phyloP scores from a whole-genome alignment of 176 grass and related monocot species.

The Melocanna baccifera region DNA sequence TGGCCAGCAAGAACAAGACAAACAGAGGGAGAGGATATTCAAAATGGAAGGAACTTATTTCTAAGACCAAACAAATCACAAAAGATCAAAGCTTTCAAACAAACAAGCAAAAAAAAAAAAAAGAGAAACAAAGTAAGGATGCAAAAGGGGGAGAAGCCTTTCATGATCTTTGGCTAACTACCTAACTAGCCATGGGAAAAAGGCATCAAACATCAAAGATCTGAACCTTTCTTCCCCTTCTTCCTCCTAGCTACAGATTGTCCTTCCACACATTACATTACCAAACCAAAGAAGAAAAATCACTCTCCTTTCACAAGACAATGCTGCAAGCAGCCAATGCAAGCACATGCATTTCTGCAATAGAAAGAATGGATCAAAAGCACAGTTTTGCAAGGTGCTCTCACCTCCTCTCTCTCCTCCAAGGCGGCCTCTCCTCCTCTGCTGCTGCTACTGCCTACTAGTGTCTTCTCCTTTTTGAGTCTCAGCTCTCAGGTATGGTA shows the following conservation, averaged over 20 bases:
- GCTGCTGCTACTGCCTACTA: neutral
- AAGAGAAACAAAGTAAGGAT: neutral
- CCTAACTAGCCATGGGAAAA: neutral
- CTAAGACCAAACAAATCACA: neutral
- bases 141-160: neutral
- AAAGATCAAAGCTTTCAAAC: neutral
- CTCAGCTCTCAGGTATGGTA: neutral
- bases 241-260: neutral
- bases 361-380: neutral
- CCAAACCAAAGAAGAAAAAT: neutral
- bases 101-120: neutral
- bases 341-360: neutral
- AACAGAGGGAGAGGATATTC: neutral
- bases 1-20: neutral
- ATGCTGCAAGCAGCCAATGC: neutral
- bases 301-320: neutral
- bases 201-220: neutral
- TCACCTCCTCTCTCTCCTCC: conserved; percentile 20
- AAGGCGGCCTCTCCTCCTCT: neutral
- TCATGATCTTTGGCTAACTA: neutral
- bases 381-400: neutral
- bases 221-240: neutral
- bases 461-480: neutral
- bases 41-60: neutral
- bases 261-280: neutral